A percentile compares a stretch with the other conserved stretches of the same genome.
phyloP scores from a whole-genome alignment of 768 basidiomycete genomes.

The Boletellus emodensis region DNA sequence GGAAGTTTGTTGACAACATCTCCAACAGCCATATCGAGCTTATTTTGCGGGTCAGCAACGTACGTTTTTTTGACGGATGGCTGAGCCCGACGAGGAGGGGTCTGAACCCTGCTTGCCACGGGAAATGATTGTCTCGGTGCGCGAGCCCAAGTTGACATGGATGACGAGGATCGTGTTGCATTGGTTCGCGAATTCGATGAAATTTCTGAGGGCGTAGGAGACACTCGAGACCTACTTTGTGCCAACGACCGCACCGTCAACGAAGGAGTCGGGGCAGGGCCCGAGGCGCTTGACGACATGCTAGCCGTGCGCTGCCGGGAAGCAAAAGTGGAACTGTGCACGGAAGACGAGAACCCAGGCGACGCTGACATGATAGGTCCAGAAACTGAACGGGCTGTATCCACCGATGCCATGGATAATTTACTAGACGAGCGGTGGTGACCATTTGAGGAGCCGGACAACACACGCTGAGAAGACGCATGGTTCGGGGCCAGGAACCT shows the following conservation, averaged over 20 bases:
- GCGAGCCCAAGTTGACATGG: constrained; percentile 62
- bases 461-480: constrained; percentile 43
- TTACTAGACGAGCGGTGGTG: constrained; percentile 55
- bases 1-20: constrained; percentile 87
- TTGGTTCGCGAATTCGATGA: constrained; percentile 49
- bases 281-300: constrained; percentile 42
- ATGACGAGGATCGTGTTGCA: constrained; percentile 39
- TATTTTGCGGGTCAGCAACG: constrained; percentile 83
- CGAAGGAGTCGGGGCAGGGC: constrained; percentile 31
- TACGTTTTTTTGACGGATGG: constrained; percentile 59
- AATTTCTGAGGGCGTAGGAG: constrained; percentile 61
- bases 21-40: constrained; percentile 89
- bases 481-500: constrained; percentile 45
- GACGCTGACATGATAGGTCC: constrained; percentile 52
- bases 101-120: constrained; percentile 38
- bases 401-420: constrained; percentile 41
- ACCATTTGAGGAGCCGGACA: constrained; percentile 45
- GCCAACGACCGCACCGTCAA: constrained; percentile 36
- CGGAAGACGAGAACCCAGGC: constrained; percentile 26
- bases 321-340: constrained; percentile 67
- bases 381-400: constrained; percentile 63
- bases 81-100: constrained; percentile 43
- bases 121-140: constrained; percentile 63
- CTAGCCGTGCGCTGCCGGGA: constrained; percentile 83
- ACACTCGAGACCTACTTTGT: constrained; percentile 45